Evolutionary conservation across 1,139 yeast species (phyloP).

Genomic region (Yamadazyma sp.): DNA sequence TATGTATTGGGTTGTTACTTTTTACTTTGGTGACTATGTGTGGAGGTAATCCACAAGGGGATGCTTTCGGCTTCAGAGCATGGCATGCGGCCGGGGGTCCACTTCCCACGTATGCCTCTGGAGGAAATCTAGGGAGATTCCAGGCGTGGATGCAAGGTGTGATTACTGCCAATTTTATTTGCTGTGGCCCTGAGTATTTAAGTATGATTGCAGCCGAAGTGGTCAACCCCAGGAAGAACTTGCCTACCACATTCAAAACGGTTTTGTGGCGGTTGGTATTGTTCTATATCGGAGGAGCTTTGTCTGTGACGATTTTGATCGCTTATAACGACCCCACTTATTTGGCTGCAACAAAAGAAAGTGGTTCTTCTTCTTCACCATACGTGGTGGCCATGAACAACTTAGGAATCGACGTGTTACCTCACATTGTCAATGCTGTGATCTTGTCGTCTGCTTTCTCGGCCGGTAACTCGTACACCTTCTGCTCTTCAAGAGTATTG

Average conservation of each 20-base stretch:
- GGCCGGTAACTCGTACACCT: slow-evolving; percentile 46
- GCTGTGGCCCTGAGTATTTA: slow-evolving; percentile 84
- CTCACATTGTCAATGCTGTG: slow-evolving; percentile 42
- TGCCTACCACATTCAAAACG: slow-evolving; percentile 77
- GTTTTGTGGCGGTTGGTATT: slow-evolving; percentile 71
- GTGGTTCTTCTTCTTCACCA: slow-evolving; percentile 40
- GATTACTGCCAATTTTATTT: slow-evolving; percentile 62
- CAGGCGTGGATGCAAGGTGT: slow-evolving; percentile 69
- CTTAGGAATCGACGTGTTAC: slow-evolving; percentile 36
- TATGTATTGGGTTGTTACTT: slow-evolving; percentile 69
- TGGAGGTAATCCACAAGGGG: slow-evolving; percentile 75
- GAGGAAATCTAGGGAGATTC: slow-evolving; percentile 65
- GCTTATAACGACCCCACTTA: slow-evolving; percentile 42
- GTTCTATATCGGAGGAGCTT: slow-evolving; percentile 58
- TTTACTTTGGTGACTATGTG: slow-evolving; percentile 80
- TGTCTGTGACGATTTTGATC: slow-evolving; percentile 39
- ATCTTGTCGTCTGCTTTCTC: slow-evolving; percentile 46
- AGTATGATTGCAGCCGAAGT: slow-evolving; percentile 86
- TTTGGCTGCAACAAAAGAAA: slow-evolving; percentile 16
- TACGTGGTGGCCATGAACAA: slow-evolving; percentile 48
- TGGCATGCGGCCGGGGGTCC: slow-evolving; percentile 53
- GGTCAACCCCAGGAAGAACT: slow-evolving; percentile 68
- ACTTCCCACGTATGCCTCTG: slow-evolving; percentile 53
- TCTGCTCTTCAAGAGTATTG: slow-evolving; percentile 44
- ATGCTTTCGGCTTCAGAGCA: slow-evolving; percentile 65